Base-by-base conservation (phyloP, 192 early-diverging fungal genomes). In the Thamnidium elegans region DNA sequence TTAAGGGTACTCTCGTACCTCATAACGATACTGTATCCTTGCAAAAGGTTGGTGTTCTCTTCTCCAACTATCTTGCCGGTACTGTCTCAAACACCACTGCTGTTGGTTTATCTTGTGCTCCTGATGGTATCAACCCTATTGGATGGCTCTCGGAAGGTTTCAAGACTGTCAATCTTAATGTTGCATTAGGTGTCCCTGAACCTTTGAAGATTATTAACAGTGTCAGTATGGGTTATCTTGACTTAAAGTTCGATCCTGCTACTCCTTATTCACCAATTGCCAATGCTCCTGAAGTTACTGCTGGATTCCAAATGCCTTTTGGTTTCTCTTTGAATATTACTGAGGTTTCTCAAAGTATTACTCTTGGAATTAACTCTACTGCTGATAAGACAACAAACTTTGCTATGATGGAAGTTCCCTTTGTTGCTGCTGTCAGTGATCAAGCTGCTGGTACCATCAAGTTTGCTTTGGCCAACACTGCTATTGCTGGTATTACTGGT, bases 291-390 rank as follows among this genome's bases (percentile, higher is more conserved):
- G 58, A 62, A 17, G 79, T 87, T 17, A 63, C 67, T 15, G 82
- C 82, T 23, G 70, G 60, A 4, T 82, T 82, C 65, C 53, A 76
- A 44, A 83, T 88, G 63, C 86, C 86, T 17, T 88, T 88, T 48
- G 81, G 81, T 46, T 88, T 88, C 62, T 59, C 76, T 26, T 46
- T 88, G n/a, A 79, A 75, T 21, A 79, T 88, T 55, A 81, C 79
- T 26, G 66, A 81, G 51, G 78, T 83, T 26, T 69, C 78, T 52
- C 78, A 81, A 59, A 77, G 78, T 53, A 79, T 85, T 47, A 80
- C 78, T 34, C 63, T 85, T 30, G 60, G 61, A 51, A 73, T 60
- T 11, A 50, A 64, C 44, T 14, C 46, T 26, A 69, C 60, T 14
- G 1, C 58, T 1, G 62, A 80, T 54, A 69, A 78, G 13, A 63